These are phyloP conservation scores for Poa pratensis DNA, from an alignment of 176 grass and related monocot species.

Conservation along the genomic window DNA sequence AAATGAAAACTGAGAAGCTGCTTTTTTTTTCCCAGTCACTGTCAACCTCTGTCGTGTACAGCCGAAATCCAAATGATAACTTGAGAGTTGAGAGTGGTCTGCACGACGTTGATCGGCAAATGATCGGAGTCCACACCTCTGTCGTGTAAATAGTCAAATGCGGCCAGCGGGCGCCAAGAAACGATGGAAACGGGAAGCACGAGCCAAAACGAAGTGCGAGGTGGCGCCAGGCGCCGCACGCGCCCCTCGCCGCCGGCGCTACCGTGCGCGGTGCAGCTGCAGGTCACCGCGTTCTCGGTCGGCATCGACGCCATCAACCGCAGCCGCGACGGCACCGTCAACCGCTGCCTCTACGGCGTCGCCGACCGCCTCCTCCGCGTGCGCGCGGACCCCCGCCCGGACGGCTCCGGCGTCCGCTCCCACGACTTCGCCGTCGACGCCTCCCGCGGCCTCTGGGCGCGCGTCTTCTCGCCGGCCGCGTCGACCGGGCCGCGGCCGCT, in stretches of 20 bases:
- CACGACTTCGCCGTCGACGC: conserved; percentile 57
- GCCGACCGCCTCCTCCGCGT: conserved; percentile 34
- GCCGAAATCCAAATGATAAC: too few relatives aligned
- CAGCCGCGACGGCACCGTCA: conserved; percentile 57
- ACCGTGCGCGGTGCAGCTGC: conserved; percentile 35
- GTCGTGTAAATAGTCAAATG: background rate
- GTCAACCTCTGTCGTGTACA: background rate
- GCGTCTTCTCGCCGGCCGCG: conserved; percentile 48
- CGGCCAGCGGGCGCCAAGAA: background rate
- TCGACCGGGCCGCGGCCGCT: background rate
- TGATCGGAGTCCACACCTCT: background rate
- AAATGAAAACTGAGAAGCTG: background rate
- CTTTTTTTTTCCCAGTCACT: background rate
- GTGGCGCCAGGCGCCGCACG: background rate
- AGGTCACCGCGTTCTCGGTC: conserved; percentile 19
- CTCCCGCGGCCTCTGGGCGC: conserved; percentile 52
- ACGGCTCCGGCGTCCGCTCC: conserved; percentile 47
- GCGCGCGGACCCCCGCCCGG: conserved; percentile 7
- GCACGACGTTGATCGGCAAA: background rate
- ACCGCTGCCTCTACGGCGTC: conserved; percentile 58
- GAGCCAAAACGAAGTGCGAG: background rate
- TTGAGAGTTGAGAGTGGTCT: background rate
- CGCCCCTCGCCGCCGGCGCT: conserved; percentile 25
- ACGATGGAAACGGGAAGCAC: background rate
- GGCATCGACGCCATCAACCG: conserved; percentile 44